Conservation (phyloP, 352 stramenopile genomes). For the Thalassiosira allenii region DNA sequence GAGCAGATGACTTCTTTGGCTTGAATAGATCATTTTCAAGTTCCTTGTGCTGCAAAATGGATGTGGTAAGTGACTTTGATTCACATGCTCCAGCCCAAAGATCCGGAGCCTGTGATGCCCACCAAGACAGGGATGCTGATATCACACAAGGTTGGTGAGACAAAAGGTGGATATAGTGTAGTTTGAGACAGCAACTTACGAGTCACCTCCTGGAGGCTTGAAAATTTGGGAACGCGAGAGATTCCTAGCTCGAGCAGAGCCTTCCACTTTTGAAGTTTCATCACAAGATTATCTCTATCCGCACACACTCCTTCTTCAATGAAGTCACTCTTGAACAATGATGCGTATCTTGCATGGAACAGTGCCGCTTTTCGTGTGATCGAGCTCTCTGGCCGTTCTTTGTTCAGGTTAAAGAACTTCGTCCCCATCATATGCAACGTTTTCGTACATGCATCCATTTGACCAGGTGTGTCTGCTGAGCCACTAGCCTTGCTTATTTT, state of each 20-base stretch:
- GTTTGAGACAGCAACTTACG: too few relatives aligned
- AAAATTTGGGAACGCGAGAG: conserved; percentile 64
- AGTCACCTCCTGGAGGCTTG: conserved; percentile 77
- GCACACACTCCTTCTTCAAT: conserved; percentile 27
- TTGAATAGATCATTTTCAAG: conserved; percentile 55
- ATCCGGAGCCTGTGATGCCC: conserved; percentile 73
- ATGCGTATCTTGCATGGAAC: conserved; percentile 60
- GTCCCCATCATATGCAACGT: conserved; percentile 54
- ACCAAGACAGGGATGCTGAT: conserved; percentile 80
- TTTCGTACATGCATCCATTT: conserved; percentile 54
- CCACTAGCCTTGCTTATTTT: conserved; percentile 87
- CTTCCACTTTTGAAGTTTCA: conserved; percentile 83
- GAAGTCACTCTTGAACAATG: conserved; percentile 82
- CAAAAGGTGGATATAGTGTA: too few relatives aligned
- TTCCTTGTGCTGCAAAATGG: conserved; percentile 51
- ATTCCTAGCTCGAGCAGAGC: conserved; percentile 77
- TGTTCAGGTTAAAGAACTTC: conserved; percentile 66
- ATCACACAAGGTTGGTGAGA: too few relatives aligned
- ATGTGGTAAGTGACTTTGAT: conserved; percentile 56
- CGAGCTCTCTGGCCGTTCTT: conserved; percentile 45
- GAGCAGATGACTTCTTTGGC: conserved; percentile 70
- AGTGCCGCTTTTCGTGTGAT: conserved; percentile 54
- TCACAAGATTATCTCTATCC: conserved; percentile 59
- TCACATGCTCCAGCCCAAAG: conserved; percentile 76
- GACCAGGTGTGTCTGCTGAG: conserved; percentile 18